A percentile compares a stretch with the other conserved stretches of the same genome.
Evolutionary conservation across 305 asterid species (phyloP).

Genomic region (Fraxinus paxiana): DNA sequence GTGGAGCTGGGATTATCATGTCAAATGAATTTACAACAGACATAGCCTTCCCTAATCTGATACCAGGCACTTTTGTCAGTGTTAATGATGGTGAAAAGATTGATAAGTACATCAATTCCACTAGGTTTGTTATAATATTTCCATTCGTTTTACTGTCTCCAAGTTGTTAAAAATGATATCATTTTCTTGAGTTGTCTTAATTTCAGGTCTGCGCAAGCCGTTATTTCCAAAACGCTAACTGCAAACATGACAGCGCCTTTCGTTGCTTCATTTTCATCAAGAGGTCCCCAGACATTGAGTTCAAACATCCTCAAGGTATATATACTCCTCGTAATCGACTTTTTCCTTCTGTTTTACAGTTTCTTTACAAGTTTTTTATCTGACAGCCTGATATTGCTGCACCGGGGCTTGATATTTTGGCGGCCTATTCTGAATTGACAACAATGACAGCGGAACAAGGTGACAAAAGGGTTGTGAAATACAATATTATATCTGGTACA

Average conservation of each 20-base stretch:
- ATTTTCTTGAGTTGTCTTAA: background rate
- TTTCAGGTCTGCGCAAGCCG: conserved; percentile 50
- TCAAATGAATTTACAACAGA: conserved; percentile 23
- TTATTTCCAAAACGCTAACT: conserved; percentile 44
- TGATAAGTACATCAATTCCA: conserved; percentile 51
- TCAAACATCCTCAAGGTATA: conserved; percentile 70
- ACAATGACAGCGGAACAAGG: conserved; percentile 22
- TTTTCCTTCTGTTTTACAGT: background rate
- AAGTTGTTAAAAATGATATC: background rate
- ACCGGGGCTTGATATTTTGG: conserved; percentile 71
- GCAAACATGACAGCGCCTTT: conserved; percentile 36
- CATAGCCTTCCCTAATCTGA: conserved; percentile 27
- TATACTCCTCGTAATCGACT: background rate
- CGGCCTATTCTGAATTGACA: conserved; percentile 43
- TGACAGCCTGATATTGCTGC: conserved; percentile 78
- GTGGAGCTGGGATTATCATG: conserved; percentile 57
- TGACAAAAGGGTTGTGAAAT: conserved; percentile 41
- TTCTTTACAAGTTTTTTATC: background rate
- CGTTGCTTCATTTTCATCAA: conserved; percentile 67
- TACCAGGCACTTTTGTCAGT: conserved; percentile 37
- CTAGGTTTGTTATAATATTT: conserved; percentile 34
- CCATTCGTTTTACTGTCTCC: background rate
- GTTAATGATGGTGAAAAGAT: conserved; percentile 34
- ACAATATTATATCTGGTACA: conserved; percentile 61
- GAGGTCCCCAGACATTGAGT: conserved; percentile 63